Evolutionary conservation across 202 grass and related monocot species (phyloP), one percentile per base, ranked within the genome.

Genomic region (Zizania palustris): DNA sequence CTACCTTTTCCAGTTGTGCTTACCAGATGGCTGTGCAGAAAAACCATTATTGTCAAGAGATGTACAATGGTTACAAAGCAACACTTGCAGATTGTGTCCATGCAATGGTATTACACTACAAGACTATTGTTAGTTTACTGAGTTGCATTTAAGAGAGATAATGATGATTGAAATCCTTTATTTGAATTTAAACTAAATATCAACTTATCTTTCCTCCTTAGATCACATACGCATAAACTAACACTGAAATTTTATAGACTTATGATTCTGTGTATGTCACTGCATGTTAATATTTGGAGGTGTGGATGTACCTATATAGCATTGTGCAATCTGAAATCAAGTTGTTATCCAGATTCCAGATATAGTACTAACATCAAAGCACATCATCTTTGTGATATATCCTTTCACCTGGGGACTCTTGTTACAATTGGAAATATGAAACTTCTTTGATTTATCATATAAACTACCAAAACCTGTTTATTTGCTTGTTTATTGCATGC

Each of bases 11-110:
- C 71, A 90, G 88, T 44, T 72, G 64, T 76, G 80, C 75, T 61
- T 90, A 83, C 49, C 80, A 50, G 55, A 83, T 90, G 80, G 69
- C 74, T 57, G 80, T 71, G 71, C 88, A 90, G 75, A 86, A 77
- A 83, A 42, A 69, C 19, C 55, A 86, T 4, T 86, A 90, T 20
- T 86, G 83, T 42, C 69, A 7, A 44, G 84, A 86, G 45, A 79
- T 90, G 79, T 90, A 86, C 51, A 41, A 76, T 21, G 75, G 71
- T 61, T 90, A 73, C 75, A 86, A 63, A 80, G 34, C 16, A 38
- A 86, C 46, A 0, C 80, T 80, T 75, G 70, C 40, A 73, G 34
- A 86, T 56, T 80, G 79, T 67, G 80, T 90, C 59, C 58, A 37
- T 45, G 65, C 65, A 72, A 80, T 86, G 80, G 88, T 90, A 90